Conservation (phyloP, 2,329 filamentous ascomycete species). For the Calonectria hawksworthii region DNA sequence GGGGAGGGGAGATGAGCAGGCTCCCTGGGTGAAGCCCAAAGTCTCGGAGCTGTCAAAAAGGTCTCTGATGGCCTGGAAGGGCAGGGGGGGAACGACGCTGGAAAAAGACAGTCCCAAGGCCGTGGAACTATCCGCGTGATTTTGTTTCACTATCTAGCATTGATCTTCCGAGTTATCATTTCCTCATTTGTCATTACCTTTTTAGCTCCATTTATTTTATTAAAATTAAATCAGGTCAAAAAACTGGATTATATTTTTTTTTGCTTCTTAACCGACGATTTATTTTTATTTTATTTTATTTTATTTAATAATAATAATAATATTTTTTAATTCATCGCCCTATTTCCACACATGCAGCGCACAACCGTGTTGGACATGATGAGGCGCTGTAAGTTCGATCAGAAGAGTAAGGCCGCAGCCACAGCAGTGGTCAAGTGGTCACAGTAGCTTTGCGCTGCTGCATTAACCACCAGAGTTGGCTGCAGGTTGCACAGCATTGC, state of each 20-base stretch:
- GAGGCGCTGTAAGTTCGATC: neutral
- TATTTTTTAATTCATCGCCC: neutral
- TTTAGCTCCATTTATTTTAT: neutral
- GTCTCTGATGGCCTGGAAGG: slow-evolving; percentile 17
- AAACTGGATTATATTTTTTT: neutral
- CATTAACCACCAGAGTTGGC: neutral
- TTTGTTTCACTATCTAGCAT: slow-evolving; percentile 6
- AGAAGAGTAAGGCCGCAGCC: neutral
- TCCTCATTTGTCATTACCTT: neutral
- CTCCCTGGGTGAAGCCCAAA: slow-evolving; percentile 18
- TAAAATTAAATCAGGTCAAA: neutral
- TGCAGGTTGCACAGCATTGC: slow-evolving; percentile 15
- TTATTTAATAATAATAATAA: neutral
- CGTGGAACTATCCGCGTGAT: slow-evolving; percentile 28
- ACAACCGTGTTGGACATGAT: neutral
- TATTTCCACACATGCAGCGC: neutral
- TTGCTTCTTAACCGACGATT: neutral
- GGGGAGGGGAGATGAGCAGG: slow-evolving; percentile 22
- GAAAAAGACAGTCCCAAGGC: slow-evolving; percentile 19
- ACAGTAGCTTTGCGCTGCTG: neutral
- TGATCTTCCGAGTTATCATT: slow-evolving; percentile 19
- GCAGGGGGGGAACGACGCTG: slow-evolving; percentile 24
- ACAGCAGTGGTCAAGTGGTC: neutral
- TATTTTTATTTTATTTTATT: slow-evolving; percentile 5
- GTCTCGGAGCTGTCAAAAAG: slow-evolving; percentile 32